These are phyloP conservation scores for Aspergillus ruber DNA, from an alignment of 2,329 filamentous ascomycete species.

Conservation along the genomic window DNA sequence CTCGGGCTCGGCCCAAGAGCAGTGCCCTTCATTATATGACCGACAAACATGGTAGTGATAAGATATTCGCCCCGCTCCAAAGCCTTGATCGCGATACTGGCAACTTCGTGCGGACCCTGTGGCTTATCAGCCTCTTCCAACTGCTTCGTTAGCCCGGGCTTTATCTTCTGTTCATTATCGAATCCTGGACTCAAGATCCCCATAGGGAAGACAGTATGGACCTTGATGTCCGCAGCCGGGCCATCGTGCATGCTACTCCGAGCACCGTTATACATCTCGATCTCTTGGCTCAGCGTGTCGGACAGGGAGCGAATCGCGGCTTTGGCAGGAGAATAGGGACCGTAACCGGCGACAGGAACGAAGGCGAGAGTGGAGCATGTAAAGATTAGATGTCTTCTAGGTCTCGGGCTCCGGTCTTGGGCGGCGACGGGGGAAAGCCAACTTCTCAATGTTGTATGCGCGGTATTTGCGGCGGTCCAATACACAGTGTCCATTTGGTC, in stretches of 20 bases:
- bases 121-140: conserved; percentile 77
- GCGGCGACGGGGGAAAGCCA: conserved; percentile 55
- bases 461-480: conserved; percentile 79
- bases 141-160: conserved; percentile 71
- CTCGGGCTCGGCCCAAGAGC: conserved; percentile 48
- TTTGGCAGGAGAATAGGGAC: conserved; percentile 77
- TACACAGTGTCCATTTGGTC: conserved; percentile 90
- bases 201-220: conserved; percentile 78
- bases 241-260: conserved; percentile 36
- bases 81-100: conserved; percentile 60
- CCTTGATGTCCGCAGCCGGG: conserved; percentile 60
- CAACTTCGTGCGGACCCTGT: conserved; percentile 73
- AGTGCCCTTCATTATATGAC: conserved; percentile 62
- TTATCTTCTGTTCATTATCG: conserved; percentile 67
- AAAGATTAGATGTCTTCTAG: conserved; percentile 71
- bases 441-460: conserved; percentile 66
- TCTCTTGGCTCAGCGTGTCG: conserved; percentile 76
- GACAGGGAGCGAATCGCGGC: conserved; percentile 75
- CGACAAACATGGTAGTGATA: conserved; percentile 68
- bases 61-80: conserved; percentile 76
- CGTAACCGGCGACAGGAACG: conserved; percentile 73
- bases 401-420: conserved; percentile 26
- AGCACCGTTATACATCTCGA: conserved; percentile 73
- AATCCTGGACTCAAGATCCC: conserved; percentile 73
- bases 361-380: conserved; percentile 73